phyloP scores from a whole-genome alignment of 352 stramenopile genomes.

The Phytophthora megakarya region DNA sequence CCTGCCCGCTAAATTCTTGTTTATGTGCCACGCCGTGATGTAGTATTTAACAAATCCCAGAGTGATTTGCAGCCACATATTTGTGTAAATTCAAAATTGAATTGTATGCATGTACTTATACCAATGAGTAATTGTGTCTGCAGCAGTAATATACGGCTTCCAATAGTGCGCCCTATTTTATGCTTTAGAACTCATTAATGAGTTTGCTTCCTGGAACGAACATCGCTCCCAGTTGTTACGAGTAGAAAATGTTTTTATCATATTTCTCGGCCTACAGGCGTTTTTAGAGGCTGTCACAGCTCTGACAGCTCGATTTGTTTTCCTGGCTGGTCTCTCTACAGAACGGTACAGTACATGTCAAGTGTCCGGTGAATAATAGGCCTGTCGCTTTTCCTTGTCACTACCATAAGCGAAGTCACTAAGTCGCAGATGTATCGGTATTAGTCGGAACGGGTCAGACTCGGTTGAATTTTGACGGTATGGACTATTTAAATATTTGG shows the following conservation, averaged over 20 bases:
- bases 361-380: no score
- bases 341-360: no score
- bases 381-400: neutral
- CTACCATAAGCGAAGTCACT: neutral
- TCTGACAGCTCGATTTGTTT: neutral
- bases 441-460: neutral
- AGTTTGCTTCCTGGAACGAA: neutral
- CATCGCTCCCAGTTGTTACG: neutral
- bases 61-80: no score
- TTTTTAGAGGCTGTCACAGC: neutral
- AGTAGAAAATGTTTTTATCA: neutral
- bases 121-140: neutral
- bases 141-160: neutral
- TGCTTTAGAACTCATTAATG: neutral
- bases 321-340: neutral
- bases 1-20: no score
- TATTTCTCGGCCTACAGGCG: neutral
- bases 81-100: neutral
- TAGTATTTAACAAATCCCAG: neutral
- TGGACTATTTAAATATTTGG: no score
- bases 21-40: neutral
- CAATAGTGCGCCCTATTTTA: neutral
- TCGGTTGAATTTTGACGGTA: neutral
- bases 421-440: neutral
- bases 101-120: neutral